Percentiles rank a stretch among this genome's conserved stretches.
Conservation (phyloP, 106 monocot genomes). For the Platanthera zijinensis region DNA sequence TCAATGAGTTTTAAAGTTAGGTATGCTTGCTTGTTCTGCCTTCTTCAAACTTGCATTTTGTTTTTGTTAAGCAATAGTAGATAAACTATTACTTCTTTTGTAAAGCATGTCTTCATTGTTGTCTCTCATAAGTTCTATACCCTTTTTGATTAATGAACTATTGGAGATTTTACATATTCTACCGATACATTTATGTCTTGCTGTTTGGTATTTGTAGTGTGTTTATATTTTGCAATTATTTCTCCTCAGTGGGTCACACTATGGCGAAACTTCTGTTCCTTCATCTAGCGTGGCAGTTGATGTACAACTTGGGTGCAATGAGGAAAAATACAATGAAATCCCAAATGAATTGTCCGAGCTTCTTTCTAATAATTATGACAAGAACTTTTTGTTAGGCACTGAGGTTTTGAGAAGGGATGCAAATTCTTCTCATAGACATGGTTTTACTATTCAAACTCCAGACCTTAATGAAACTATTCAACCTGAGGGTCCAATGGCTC, state of each 20-base stretch:
- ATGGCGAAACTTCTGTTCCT: constrained; percentile 34
- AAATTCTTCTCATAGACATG: constrained; percentile 27
- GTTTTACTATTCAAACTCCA: constrained; percentile 58
- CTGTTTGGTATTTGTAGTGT: background rate
- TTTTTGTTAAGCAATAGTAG: background rate
- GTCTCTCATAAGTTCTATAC: background rate
- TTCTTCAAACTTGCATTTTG: background rate
- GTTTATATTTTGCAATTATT: constrained; percentile 4
- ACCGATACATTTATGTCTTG: background rate
- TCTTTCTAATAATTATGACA: constrained; percentile 13
- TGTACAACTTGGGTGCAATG: constrained; percentile 22
- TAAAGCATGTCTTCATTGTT: background rate
- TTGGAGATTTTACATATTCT: background rate
- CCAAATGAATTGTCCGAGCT: constrained; percentile 29
- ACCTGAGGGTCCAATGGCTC: constrained; percentile 24
- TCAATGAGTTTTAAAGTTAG: constrained; percentile 25
- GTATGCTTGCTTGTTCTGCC: constrained; percentile 28
- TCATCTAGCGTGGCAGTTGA: constrained; percentile 46
- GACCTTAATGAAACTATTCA: constrained; percentile 63
- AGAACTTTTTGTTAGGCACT: constrained; percentile 4
- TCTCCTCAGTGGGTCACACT: constrained; percentile 27
- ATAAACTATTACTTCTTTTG: background rate
- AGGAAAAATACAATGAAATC: constrained; percentile 20
- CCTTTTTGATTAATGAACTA: background rate
- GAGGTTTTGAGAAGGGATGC: constrained; percentile 19